These are phyloP conservation scores for Pyrenopolyporus hunteri DNA, from an alignment of 495 filamentous ascomycete genomes.

Conservation along the genomic window DNA sequence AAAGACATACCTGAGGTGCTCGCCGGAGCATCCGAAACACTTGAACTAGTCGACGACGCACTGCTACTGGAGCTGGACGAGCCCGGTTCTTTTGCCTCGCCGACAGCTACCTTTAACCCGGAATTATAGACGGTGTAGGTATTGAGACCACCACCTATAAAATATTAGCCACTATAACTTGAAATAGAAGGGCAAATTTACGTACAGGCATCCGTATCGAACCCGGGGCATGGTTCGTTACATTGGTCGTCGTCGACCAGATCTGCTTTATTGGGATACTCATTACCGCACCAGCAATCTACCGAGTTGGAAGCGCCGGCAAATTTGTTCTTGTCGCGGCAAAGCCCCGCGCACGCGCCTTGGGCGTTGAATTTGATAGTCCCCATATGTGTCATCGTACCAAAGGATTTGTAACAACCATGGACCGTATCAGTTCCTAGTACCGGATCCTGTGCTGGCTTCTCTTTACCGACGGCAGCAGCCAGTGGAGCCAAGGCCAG, in stretches of 20 bases:
- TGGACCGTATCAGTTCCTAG: conserved; percentile 38
- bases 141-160: conserved; percentile 58
- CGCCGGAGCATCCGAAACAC: neutral
- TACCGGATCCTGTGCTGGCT: conserved; percentile 19
- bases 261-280: conserved; percentile 56
- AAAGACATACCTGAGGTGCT: conserved; percentile 29
- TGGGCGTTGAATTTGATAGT: conserved; percentile 30
- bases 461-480: conserved; percentile 9
- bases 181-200: conserved; percentile 9
- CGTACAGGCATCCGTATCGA: conserved; percentile 62
- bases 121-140: conserved; percentile 59
- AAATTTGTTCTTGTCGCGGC: conserved; percentile 17
- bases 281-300: conserved; percentile 68
- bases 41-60: conserved; percentile 16
- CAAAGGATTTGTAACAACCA: conserved; percentile 38
- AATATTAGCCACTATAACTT: conserved; percentile 38
- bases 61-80: conserved; percentile 37
- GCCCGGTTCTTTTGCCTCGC: conserved; percentile 23
- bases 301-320: conserved; percentile 30
- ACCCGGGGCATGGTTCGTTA: conserved; percentile 64
- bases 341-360: conserved; percentile 27
- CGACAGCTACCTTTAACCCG: conserved; percentile 47
- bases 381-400: conserved; percentile 27
- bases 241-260: conserved; percentile 59
- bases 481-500: conserved; percentile 32